Conservation (phyloP, 2,329 filamentous ascomycete species). For the Colletotrichum sp. region DNA sequence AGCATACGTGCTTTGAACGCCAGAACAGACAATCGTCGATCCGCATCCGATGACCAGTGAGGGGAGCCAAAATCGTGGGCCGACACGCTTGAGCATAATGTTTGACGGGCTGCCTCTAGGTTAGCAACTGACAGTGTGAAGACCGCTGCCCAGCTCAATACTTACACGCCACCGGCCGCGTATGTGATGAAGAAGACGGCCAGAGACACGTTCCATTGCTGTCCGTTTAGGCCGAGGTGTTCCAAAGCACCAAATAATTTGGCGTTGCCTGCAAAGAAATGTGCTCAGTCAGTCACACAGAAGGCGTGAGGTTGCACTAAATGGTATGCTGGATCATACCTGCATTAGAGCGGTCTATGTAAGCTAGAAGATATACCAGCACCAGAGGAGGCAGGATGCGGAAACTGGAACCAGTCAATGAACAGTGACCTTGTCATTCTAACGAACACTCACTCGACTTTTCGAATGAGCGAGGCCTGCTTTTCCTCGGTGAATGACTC, state of each 20-base stretch:
- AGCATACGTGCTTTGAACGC: background rate
- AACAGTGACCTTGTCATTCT: background rate
- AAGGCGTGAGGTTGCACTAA: rapidly evolving
- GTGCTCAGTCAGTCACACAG: background rate
- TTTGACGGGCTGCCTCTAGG: background rate
- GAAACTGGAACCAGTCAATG: background rate
- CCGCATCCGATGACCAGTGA: background rate
- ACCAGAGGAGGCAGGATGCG: background rate
- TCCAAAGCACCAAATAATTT: background rate
- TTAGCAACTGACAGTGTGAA: background rate
- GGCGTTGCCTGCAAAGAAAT: background rate
- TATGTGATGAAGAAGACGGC: background rate
- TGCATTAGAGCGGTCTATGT: background rate
- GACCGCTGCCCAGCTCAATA: background rate
- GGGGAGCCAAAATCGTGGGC: background rate
- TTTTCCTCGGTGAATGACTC: background rate
- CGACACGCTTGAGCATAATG: background rate
- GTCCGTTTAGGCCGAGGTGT: background rate
- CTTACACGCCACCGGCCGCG: background rate
- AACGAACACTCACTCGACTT: background rate
- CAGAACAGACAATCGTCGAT: background rate
- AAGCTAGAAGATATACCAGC: background rate
- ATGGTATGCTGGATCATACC: background rate
- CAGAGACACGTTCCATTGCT: background rate
- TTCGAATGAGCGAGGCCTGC: background rate